Evolutionary conservation across 2,329 filamentous ascomycete species (phyloP), one percentile per base, ranked within the genome.

Genomic region (Colletotrichum agaves): DNA sequence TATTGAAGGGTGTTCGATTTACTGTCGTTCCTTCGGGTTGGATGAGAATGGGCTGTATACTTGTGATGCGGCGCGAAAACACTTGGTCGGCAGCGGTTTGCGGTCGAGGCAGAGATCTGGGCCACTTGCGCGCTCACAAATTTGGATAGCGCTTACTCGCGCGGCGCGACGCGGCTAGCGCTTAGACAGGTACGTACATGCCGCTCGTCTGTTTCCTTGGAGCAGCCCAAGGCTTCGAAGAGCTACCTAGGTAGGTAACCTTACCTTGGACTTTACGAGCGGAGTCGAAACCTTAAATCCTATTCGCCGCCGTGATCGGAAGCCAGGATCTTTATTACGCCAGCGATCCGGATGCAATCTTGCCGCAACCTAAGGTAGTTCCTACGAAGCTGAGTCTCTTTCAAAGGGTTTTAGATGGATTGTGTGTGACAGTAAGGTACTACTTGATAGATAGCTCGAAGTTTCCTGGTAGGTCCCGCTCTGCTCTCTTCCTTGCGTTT

Each of bases 101-200:
- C 50, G 15, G 44, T 37, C 39, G 41, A 68, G 56, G 62, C 56
- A 62, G 60, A 58, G 39, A 53, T 31, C 60, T 67, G 35, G 57
- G 19, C 47, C 43, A 12, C 10, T 37, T 37, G 53, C 65, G 53
- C 61, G 65, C 53, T 55, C 65, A 68, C 61, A 65, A 68, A 68
- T 68, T 68, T 68, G 49, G 61, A 50, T 33, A 10, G 58, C 65
- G 65, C 65, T 68, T 68, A 60, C 19, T 21, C n/a, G 21, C 46
- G 15, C 3, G 33, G 31, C 64, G 65, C 49, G 65, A 37, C 65
- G 61, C 65, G 61, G 65, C 61, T 67, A 56, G 66, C 66, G 66
- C 49, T 60, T 55, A 23, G 17, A 7, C 15, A 8, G 65, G 35
- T 10, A 64, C 44, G 41, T 23, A 12, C 35, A 27, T 52, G 47